Evolutionary conservation across 371 early-diverging fungal genomes (phyloP).

Genomic region (Apophysomyces trapeziformis): DNA sequence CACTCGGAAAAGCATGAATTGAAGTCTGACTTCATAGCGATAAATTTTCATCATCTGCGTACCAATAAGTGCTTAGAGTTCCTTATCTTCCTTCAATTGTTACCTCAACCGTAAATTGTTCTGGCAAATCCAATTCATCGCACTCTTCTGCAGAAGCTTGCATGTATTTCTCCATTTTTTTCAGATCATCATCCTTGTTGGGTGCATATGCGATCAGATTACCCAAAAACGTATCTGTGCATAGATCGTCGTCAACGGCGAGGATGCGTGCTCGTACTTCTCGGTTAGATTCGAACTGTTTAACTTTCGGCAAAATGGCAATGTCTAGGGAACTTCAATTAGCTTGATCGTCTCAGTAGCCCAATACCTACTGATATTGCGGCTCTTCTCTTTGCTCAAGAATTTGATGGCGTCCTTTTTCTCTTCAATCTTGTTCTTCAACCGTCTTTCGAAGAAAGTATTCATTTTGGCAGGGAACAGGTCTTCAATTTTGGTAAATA

Average conservation of each 20-base stretch:
- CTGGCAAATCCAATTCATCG: conserved; percentile 56
- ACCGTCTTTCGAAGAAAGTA: conserved; percentile 40
- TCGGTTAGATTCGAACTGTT: conserved; percentile 15
- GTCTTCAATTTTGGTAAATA: conserved; percentile 43
- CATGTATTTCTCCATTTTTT: conserved; percentile 46
- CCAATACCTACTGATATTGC: conserved; percentile 41
- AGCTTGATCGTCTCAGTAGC: too few relatives aligned
- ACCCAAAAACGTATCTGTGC: conserved; percentile 43
- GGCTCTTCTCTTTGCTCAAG: conserved; percentile 41
- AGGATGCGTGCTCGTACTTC: conserved; percentile 27
- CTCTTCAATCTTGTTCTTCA: conserved; percentile 38
- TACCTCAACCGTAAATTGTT: conserved; percentile 59
- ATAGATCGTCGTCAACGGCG: conserved; percentile 31
- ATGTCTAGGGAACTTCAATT: conserved; percentile 15
- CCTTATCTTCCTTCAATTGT: neutral
- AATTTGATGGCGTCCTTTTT: conserved; percentile 49
- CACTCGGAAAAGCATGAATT: conserved; percentile 51
- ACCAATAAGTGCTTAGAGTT: neutral
- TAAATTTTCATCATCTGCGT: conserved; percentile 54
- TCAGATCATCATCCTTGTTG: conserved; percentile 41
- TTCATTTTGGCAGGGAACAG: conserved; percentile 50
- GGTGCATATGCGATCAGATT: conserved; percentile 40
- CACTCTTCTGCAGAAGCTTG: conserved; percentile 39
- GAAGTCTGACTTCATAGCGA: conserved; percentile 51
- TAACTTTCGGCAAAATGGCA: conserved; percentile 30